phyloP scores from a whole-genome alignment of 306 rosid genomes.

The Lagenaria siceraria region DNA sequence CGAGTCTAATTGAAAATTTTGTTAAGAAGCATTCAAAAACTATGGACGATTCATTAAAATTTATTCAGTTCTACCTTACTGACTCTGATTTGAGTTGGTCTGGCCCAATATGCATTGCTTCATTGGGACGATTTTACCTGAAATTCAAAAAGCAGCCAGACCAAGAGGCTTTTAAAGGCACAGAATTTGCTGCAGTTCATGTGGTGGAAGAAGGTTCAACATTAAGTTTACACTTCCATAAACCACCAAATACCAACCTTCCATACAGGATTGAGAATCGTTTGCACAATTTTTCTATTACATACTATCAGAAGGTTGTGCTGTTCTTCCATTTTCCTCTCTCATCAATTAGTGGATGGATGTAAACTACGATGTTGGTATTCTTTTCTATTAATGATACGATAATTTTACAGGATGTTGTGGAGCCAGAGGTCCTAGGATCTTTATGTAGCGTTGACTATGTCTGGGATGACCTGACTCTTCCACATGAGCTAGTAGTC shows the following conservation, averaged over 20 bases:
- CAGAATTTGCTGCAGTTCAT: constrained; percentile 62
- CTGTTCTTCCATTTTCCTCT: constrained; percentile 7
- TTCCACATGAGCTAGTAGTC: constrained; percentile 62
- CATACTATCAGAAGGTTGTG: constrained; percentile 83
- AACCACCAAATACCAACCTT: constrained; percentile 63
- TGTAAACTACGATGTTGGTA: background rate
- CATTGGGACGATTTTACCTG: constrained; percentile 81
- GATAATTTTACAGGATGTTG: constrained; percentile 46
- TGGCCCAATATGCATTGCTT: constrained; percentile 89
- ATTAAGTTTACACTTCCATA: constrained; percentile 57
- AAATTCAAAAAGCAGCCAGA: constrained; percentile 53
- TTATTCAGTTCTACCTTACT: constrained; percentile 44
- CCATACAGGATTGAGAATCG: constrained; percentile 86
- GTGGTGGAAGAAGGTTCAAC: constrained; percentile 87
- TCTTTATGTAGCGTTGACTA: constrained; percentile 48
- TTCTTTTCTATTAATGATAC: constrained; percentile 8
- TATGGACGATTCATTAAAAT: constrained; percentile 39
- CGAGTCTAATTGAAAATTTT: constrained; percentile 58
- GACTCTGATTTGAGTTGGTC: constrained; percentile 75
- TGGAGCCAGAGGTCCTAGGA: constrained; percentile 70
- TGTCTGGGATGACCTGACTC: constrained; percentile 93
- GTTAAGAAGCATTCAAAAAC: constrained; percentile 57
- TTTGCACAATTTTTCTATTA: constrained; percentile 45
- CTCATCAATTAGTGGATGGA: constrained; percentile 11
- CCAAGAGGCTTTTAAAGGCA: constrained; percentile 26